Percentiles rank a stretch among this genome's conserved stretches.
Evolutionary conservation across 2,329 filamentous ascomycete species (phyloP).

Genomic region (Fusarium brevicatenulatum): DNA sequence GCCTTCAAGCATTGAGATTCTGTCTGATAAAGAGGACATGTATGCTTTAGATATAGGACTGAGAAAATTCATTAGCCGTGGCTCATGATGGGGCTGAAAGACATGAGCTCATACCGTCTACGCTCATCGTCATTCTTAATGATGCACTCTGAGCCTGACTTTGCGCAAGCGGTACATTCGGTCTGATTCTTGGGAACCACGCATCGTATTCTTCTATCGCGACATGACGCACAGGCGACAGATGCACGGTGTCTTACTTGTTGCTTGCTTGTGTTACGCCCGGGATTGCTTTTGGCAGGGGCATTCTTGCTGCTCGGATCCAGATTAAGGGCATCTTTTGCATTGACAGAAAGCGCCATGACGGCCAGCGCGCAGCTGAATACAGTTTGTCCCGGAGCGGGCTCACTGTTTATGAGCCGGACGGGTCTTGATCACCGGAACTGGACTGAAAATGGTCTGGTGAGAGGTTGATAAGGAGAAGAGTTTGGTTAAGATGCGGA

Average conservation of each 20-base stretch:
- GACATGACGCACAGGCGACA: constrained; percentile 65
- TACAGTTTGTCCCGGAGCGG: neutral
- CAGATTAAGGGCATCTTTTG: constrained; percentile 23
- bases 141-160: constrained; percentile 61
- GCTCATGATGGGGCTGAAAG: neutral
- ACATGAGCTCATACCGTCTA: constrained; percentile 53
- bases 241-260: constrained; percentile 60
- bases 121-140: constrained; percentile 69
- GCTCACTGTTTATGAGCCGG: neutral
- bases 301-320: constrained; percentile 50
- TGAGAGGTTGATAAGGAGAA: constrained; percentile 16
- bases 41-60: constrained; percentile 68
- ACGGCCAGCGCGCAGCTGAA: neutral
- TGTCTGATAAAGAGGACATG: constrained; percentile 65
- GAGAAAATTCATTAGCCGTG: neutral
- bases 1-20: constrained; percentile 61
- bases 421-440: neutral
- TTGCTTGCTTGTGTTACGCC: constrained; percentile 47
- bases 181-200: constrained; percentile 63
- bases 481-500: constrained; percentile 31
- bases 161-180: constrained; percentile 63
- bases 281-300: constrained; percentile 43
- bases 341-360: constrained; percentile 31
- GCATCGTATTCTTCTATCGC: constrained; percentile 59
- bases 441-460: neutral